A percentile compares a stretch with the other conserved stretches of the same genome.
These are phyloP conservation scores for Candida tunisiensis DNA, from an alignment of 1,139 yeast genomes.

Conservation along the genomic window DNA sequence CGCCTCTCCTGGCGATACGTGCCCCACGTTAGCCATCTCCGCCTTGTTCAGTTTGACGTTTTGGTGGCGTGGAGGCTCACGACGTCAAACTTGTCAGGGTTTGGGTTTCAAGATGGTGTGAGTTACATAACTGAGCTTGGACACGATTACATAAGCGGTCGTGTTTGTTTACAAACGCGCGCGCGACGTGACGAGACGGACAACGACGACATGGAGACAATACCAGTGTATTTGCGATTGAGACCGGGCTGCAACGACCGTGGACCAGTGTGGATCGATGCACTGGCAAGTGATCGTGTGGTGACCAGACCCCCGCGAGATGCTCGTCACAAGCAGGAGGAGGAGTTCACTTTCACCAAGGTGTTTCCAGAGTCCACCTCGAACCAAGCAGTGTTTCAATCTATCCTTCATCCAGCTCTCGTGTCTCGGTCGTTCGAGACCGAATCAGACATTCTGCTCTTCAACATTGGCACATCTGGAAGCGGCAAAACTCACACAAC, in stretches of 20 bases:
- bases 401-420: conserved; percentile 15
- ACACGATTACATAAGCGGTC: too few relatives aligned
- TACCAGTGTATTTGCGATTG: conserved; percentile 21
- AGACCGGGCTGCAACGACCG: conserved; percentile 14
- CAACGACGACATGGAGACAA: conserved; percentile 3
- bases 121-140: too few relatives aligned
- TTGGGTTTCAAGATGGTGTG: too few relatives aligned
- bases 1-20: too few relatives aligned
- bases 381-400: conserved; percentile 17
- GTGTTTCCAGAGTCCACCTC: conserved; percentile 17
- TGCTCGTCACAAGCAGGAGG: conserved; percentile 12
- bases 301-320: conserved; percentile 8
- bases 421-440: conserved; percentile 16
- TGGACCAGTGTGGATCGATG: conserved; percentile 1
- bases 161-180: too few relatives aligned
- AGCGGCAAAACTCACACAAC: conserved; percentile 26
- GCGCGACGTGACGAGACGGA: too few relatives aligned
- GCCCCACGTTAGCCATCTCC: too few relatives aligned
- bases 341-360: conserved; percentile 18
- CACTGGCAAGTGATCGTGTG: conserved; percentile 1
- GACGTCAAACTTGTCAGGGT: too few relatives aligned
- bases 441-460: conserved; percentile 24
- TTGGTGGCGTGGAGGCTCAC: too few relatives aligned
- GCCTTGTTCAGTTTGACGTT: too few relatives aligned
- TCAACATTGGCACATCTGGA: conserved; percentile 35